Conservation (phyloP, 2,329 filamentous ascomycete species). For the Diaporthe citri region DNA sequence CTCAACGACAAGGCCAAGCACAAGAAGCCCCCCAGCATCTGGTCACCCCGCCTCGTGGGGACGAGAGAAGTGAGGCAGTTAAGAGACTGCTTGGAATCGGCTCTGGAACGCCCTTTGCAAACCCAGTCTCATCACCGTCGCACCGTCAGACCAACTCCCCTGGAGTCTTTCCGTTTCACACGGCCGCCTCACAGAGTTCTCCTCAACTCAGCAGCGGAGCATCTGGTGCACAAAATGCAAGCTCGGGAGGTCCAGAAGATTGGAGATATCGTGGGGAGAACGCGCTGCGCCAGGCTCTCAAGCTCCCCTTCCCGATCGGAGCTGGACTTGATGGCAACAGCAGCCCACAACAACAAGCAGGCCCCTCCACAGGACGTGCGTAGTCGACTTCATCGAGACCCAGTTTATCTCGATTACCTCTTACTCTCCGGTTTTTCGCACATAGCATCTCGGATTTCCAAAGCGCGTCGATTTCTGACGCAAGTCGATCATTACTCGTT, state of each 20-base stretch:
- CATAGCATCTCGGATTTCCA: slow-evolving; percentile 16
- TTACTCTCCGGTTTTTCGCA: slow-evolving; percentile 15
- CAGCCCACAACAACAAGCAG: slow-evolving; percentile 27
- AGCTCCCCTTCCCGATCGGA: slow-evolving; percentile 32
- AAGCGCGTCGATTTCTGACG: slow-evolving; percentile 15
- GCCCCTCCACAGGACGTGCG: slow-evolving; percentile 33
- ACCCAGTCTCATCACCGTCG: background rate
- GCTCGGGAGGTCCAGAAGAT: slow-evolving; percentile 25
- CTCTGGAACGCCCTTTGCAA: slow-evolving; percentile 2
- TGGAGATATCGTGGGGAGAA: slow-evolving; percentile 38
- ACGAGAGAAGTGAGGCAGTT: slow-evolving; percentile 36
- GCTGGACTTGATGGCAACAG: slow-evolving; percentile 34
- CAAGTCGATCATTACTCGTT: slow-evolving; percentile 30
- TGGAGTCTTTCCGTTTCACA: background rate
- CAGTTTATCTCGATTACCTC: background rate
- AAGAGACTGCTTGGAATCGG: slow-evolving; percentile 36
- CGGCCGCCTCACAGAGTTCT: slow-evolving; percentile 8
- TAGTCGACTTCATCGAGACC: slow-evolving; percentile 3
- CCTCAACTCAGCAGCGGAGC: slow-evolving; percentile 31
- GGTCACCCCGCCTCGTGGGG: slow-evolving; percentile 31
- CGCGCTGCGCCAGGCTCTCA: slow-evolving; percentile 38
- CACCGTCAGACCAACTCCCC: background rate
- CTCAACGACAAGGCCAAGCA: slow-evolving; percentile 7
- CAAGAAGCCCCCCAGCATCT: slow-evolving; percentile 12
- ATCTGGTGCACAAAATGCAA: background rate